Evolutionary conservation across 495 filamentous ascomycete genomes (phyloP), one percentile per base, ranked within the genome.

Genomic region (Entonaema liquescens): DNA sequence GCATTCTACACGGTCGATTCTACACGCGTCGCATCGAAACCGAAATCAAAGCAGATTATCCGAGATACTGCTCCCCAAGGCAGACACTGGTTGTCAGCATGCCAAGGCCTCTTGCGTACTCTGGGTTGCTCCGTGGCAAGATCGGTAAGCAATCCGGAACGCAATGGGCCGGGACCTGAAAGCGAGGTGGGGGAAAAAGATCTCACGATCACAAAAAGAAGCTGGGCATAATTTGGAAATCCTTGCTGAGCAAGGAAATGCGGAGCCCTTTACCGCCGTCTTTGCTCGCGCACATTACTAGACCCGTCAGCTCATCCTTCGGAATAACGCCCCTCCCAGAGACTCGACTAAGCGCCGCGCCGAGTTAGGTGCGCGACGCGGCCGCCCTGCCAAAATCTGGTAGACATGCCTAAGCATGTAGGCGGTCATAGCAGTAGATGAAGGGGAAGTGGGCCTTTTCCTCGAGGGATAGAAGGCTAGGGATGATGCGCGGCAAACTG

Each of bases 11-110:
- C 55, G 67, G 66, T 76, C 67, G 68, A 74, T 68, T 73, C 74
- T 59, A 62, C 36, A 57, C 42, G 36, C 71, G 78, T 80, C 76
- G 52, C 60, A 65, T 78, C 49, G 67, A 67, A 81, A 74, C 76
- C 72, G 63, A 58, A 61, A 58, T 56, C 59, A 60, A 53, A 65
- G 65, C 75, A 68, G 31, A 65, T 19, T 79, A 79, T 79, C 77
- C 67, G 82, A 73, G 71, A 80, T 81, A 74, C 60, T 65, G 66
- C 75, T 70, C 42, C 74, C 68, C 11, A 62, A 21, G 76, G 80
- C 78, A 72, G 78, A 79, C 81, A 81, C 81, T 81, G 80, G 80
- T 72, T 83, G 82, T 82, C 80, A 77, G 78, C 70, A 79, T 56
- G 77, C 68, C 74, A 71, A 77, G 79, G 76, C 71, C 73, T 71